Percentiles rank a stretch among this genome's conserved stretches.
phyloP scores from a whole-genome alignment of 352 stramenopile genomes.

The Phytophthora multivora region DNA sequence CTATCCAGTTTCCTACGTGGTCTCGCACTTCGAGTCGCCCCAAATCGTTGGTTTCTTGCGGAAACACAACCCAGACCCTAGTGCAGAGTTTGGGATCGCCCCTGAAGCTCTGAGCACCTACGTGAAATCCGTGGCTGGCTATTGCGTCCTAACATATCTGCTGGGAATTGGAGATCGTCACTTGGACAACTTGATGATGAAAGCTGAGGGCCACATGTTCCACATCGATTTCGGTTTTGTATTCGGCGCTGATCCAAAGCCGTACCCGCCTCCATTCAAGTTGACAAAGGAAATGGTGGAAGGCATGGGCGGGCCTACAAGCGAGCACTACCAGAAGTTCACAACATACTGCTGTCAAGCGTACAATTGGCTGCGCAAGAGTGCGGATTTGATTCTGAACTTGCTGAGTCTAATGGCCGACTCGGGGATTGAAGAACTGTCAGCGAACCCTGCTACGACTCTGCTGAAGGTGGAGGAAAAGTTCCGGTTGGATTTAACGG shows the following conservation, averaged over 20 bases:
- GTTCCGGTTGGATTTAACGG: conserved; percentile 96
- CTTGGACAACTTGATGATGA: conserved; percentile 99
- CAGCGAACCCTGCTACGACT: conserved; percentile 82
- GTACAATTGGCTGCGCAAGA: conserved; percentile 96
- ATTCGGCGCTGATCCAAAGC: conserved; percentile 98
- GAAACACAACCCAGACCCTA: conserved; percentile 86
- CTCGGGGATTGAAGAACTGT: conserved; percentile 96
- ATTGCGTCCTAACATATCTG: conserved; percentile 99
- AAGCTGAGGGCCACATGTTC: conserved; percentile 96
- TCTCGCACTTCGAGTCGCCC: conserved; percentile 93
- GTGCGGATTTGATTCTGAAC: conserved; percentile 98
- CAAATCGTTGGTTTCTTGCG: conserved; percentile 92
- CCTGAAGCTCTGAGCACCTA: conserved; percentile 96
- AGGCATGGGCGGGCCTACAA: conserved; percentile 94
- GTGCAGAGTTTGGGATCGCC: conserved; percentile 86
- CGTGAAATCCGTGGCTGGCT: conserved; percentile 97
- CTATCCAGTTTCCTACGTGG: conserved; percentile 95
- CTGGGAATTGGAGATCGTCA: conserved; percentile 99
- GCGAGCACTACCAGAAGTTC: conserved; percentile 93
- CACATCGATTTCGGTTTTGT: conserved; percentile 99
- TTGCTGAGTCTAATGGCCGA: conserved; percentile 99
- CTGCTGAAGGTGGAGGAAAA: conserved; percentile 94
- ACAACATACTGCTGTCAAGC: conserved; percentile 93
- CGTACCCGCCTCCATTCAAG: conserved; percentile 98
- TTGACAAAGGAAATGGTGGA: conserved; percentile 98